Evolutionary conservation across 176 grass and related monocot species (phyloP), one percentile per base, ranked within the genome.

Genomic region (Triticum urartu): DNA sequence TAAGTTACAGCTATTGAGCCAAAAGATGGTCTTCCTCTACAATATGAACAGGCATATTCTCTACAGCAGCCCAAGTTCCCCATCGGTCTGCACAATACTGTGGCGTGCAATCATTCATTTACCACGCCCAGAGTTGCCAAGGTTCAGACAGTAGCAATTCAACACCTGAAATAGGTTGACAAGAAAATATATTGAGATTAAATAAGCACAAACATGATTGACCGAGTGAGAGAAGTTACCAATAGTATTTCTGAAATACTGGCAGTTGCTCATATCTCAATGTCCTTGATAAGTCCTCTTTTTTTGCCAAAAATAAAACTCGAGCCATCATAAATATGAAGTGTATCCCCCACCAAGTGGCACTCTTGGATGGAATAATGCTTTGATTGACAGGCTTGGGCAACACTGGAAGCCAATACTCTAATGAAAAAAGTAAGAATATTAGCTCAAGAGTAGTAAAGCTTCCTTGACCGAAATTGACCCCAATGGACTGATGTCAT

Each of bases 341-440:
- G 48, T 85, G 79, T 94, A 88, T 73, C 96, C 96, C 79, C 96
- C 93, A 89, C 91, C 96, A 18, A 98, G 93, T 40, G 96, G 93
- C 35, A 94, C 91, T 86, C 88, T 95, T 83, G 96, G 96, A 77
- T 42, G 89, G 81, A 98, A 95, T 87, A 91, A 47, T 81, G 84
- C 86, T 78, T 84, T 82, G 30, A 92, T 86, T 32, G 80, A 84
- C 69, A 98, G 87, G 85, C 78, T 89, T 64, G 91, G 93, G 72
- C 91, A 95, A 85, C 83, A 86, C 56, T 76, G 92, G 84, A 92
- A 98, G 54, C 78, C 77, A 86, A 98, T 88, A 85, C 86, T 94
- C 96, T 98, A 81, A 45, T 52, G 18, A 72, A 78, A 56, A 79
- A 69, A 20, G 12, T 20, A 47, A 79, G 80, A 61, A 68, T 50